Evolutionary conservation across 2,329 filamentous ascomycete species (phyloP).

Genomic region (Penicillium sp.): DNA sequence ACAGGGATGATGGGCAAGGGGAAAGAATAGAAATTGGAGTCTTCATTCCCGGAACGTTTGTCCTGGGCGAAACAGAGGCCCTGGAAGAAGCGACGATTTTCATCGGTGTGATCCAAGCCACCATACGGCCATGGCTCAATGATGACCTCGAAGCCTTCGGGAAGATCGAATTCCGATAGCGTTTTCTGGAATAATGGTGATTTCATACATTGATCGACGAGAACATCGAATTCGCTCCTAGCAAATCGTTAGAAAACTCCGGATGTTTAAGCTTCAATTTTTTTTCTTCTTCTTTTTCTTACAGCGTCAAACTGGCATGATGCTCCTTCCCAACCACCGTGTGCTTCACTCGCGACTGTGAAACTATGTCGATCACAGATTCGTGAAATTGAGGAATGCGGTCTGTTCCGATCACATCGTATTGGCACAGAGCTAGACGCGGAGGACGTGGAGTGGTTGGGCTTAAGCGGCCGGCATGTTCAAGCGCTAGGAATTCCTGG

Average conservation of each 20-base stretch:
- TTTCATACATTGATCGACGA: slow-evolving; percentile 44
- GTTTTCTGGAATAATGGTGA: slow-evolving; percentile 48
- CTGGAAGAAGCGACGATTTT: slow-evolving; percentile 46
- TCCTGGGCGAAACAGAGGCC: slow-evolving; percentile 45
- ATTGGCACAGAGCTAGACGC: slow-evolving; percentile 47
- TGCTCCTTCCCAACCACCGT: slow-evolving; percentile 42
- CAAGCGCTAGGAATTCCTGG: slow-evolving; percentile 41
- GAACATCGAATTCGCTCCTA: slow-evolving; percentile 41
- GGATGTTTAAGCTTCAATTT: neutral
- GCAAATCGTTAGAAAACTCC: neutral
- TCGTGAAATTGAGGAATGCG: slow-evolving; percentile 49
- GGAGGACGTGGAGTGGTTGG: slow-evolving; percentile 39
- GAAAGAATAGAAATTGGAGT: slow-evolving; percentile 56
- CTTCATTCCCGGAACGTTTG: slow-evolving; percentile 37
- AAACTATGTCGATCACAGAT: slow-evolving; percentile 43
- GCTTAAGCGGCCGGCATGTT: slow-evolving; percentile 39
- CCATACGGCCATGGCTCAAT: slow-evolving; percentile 53
- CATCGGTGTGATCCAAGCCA: slow-evolving; percentile 42
- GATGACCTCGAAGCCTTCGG: slow-evolving; percentile 48
- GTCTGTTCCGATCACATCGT: slow-evolving; percentile 48
- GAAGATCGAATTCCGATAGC: slow-evolving; percentile 45
- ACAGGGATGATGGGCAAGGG: slow-evolving; percentile 47
- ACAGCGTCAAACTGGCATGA: slow-evolving; percentile 44
- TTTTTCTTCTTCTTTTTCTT: slow-evolving; percentile 1
- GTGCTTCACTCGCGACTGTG: slow-evolving; percentile 37